A percentile compares a stretch with the other conserved stretches of the same genome.
phyloP scores from a whole-genome alignment of 2,329 filamentous ascomycete species.

The Aspergillus sp. region DNA sequence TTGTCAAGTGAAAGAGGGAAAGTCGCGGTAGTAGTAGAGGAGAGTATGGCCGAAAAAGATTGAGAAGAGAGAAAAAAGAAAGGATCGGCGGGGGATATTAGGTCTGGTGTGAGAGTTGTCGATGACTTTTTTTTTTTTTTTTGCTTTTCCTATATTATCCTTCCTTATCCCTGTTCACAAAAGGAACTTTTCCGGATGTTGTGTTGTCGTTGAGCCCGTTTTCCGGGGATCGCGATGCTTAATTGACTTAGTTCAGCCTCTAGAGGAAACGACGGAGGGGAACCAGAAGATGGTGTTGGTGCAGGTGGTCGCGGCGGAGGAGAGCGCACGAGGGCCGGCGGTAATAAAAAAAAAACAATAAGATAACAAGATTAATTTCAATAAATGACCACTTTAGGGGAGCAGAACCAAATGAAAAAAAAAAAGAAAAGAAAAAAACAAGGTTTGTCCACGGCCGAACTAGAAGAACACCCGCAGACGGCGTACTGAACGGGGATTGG shows the following conservation, averaged over 20 bases:
- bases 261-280: conserved; percentile 25
- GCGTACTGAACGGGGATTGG: conserved; percentile 15
- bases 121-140: background rate
- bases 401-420: background rate
- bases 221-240: conserved; percentile 25
- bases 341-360: conserved; percentile 13
- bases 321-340: conserved; percentile 29
- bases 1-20: conserved; percentile 3
- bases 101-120: background rate
- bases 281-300: conserved; percentile 26
- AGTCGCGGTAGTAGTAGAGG: conserved; percentile 3
- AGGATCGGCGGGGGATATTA: conserved; percentile 8
- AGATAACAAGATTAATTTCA: background rate
- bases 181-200: conserved; percentile 16
- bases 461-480: too few species aligned
- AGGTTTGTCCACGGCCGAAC: conserved; percentile 1
- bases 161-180: conserved; percentile 3
- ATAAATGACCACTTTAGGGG: too few species aligned
- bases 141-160: background rate
- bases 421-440: conserved; percentile 3
- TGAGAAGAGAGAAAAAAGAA: conserved; percentile 3
- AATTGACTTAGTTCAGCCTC: conserved; percentile 33
- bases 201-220: conserved; percentile 1
- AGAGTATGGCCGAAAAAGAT: conserved; percentile 5
- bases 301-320: conserved; percentile 19